These are phyloP conservation scores for Candolleomyces efflorescens DNA, from an alignment of 768 basidiomycete species.

Conservation along the genomic window DNA sequence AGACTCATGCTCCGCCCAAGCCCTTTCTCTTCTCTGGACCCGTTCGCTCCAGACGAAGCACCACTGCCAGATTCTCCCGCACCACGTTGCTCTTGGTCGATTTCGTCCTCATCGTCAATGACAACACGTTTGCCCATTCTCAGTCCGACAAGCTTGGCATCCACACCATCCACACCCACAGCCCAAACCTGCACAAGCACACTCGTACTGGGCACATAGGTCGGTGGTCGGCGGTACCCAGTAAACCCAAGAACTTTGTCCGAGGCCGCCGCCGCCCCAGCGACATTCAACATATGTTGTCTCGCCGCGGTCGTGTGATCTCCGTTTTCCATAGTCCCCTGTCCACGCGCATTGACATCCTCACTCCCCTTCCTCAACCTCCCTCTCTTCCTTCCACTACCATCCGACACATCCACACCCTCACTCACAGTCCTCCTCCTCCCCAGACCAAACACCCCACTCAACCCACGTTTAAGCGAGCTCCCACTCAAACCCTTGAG, in stretches of 20 bases:
- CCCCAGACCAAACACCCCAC: slow-evolving; percentile 12
- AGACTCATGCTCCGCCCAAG: slow-evolving; percentile 16
- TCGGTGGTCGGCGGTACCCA: slow-evolving; percentile 67
- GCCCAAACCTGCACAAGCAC: slow-evolving; percentile 88
- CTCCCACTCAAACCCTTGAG: slow-evolving; percentile 47
- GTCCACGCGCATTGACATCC: slow-evolving; percentile 4
- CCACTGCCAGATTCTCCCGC: slow-evolving; percentile 5
- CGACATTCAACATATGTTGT: background rate
- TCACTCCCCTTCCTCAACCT: slow-evolving; percentile 13
- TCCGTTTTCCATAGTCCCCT: background rate
- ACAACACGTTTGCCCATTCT: slow-evolving; percentile 17
- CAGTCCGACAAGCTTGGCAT: slow-evolving; percentile 61
- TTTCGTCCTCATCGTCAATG: slow-evolving; percentile 4
- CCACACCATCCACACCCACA: slow-evolving; percentile 77
- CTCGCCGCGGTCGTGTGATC: slow-evolving; percentile 2
- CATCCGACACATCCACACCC: slow-evolving; percentile 2
- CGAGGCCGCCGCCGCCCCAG: background rate
- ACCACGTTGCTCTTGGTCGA: background rate
- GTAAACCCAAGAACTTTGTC: slow-evolving; percentile 56
- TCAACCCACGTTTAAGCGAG: slow-evolving; percentile 7
- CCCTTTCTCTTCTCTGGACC: slow-evolving; percentile 1
- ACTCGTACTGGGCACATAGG: slow-evolving; percentile 60
- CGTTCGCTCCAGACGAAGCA: slow-evolving; percentile 2
- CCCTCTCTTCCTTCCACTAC: background rate
- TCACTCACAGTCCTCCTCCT: slow-evolving; percentile 12